These are phyloP conservation scores for Trypanosoma melophagium DNA, from an alignment of 208 protist genomes.

Conservation along the genomic window DNA sequence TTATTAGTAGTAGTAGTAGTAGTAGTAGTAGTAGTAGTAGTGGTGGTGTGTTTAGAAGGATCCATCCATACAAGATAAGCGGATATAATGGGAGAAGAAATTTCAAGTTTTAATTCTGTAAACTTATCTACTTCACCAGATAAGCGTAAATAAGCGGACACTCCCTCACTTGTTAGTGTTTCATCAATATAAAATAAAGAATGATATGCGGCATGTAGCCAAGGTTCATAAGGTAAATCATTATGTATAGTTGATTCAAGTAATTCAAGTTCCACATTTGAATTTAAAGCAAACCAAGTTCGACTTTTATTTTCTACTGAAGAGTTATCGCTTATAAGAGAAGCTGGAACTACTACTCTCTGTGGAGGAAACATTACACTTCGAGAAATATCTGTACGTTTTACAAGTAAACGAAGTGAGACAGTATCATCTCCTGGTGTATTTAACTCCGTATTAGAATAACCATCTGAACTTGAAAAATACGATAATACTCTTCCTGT, in stretches of 20 bases:
- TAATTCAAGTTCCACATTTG: constrained; percentile 10
- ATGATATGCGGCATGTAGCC: neutral
- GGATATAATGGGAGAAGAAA: constrained; percentile 10
- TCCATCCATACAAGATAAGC: constrained; percentile 16
- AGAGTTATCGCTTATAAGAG: neutral
- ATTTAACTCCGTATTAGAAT: neutral
- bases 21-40: neutral
- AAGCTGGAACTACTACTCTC: neutral
- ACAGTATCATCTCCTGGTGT: neutral
- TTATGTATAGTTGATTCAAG: neutral
- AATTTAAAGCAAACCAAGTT: constrained; percentile 13
- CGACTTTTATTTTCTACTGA: neutral
- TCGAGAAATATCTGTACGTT: constrained; percentile 4
- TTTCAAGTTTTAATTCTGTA: neutral
- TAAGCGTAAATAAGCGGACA: neutral
- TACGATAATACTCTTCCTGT: constrained; percentile 35
- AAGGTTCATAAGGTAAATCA: neutral
- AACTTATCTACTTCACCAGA: neutral
- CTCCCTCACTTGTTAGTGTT: neutral
- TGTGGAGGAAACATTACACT: constrained; percentile 13
- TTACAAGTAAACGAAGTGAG: neutral
- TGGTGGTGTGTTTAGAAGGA: neutral
- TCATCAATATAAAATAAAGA: constrained; percentile 6
- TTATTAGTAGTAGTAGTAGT: neutral
- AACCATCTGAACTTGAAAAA: constrained; percentile 9